Base-by-base conservation (phyloP, 164 flowering plant species). In the Piper betle region DNA sequence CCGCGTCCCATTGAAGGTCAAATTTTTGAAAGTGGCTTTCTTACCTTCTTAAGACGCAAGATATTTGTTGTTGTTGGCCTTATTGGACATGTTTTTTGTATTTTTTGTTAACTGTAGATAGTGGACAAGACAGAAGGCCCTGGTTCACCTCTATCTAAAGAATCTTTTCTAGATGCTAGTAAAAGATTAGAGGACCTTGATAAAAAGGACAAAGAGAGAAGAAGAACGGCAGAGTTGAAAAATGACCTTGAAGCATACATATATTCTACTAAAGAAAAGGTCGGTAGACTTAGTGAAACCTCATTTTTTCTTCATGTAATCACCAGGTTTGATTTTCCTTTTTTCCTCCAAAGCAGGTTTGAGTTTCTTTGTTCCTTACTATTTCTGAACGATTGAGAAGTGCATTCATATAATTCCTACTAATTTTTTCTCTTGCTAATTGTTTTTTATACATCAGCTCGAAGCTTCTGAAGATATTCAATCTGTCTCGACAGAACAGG, bases 231-330 rank as follows among this genome's bases (percentile, higher is more conserved):
- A 16, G 99, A 94, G 76, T 72, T 91, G 48, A 94, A 94, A 69
- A 94, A 94, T 74, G 80, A 82, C 74, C 76, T 94, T 72, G 99
- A 94, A 78, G 84, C 80, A 37, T 94, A 88, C 75, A 87, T 94
- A 52, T 94, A 94, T 72, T 70, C 87, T 46, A 88, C 91, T n/a
- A 88, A 73, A 75, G 99, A 94, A 65, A 87, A 94, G 96, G 99
- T 89, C 53, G 20, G 68, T 61, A 39, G 19, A 18, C 48, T 39
- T 37, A 25, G 33, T 25, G 33, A 25, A 25, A 25, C 33, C 33
- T 25, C 3, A 39, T 11, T 5, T 19, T 19, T 55, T 18, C 5
- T 33, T 18, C 12, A 55, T 25, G 9, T 15, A 15, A 25, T 25
- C 0, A 19, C 39, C 16, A 4, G 25, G 8, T 55, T 55, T 38